A percentile compares a stretch with the other conserved stretches of the same genome.
Evolutionary conservation across 2,329 filamentous ascomycete species (phyloP).

Genomic region (Coniochaeta sp.): DNA sequence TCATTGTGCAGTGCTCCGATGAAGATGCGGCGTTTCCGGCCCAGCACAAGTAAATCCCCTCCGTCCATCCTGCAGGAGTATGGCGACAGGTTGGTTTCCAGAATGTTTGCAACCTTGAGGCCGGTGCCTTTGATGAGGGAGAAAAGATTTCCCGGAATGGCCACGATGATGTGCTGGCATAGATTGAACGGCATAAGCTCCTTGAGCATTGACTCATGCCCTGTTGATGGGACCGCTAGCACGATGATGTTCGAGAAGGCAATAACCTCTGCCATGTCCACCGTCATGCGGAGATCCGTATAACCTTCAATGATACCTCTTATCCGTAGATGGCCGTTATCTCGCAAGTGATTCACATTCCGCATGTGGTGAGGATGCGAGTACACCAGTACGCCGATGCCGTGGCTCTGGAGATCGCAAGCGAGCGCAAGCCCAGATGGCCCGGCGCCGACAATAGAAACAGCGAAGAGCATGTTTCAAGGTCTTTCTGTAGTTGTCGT

Average conservation of each 20-base stretch:
- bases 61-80: constrained; percentile 16
- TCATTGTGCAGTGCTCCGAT: neutral
- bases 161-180: constrained; percentile 12
- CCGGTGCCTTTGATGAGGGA: constrained; percentile 10
- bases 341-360: constrained; percentile 6
- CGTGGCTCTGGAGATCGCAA: constrained; percentile 9
- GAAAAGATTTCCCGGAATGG: constrained; percentile 16
- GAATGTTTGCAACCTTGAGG: constrained; percentile 11
- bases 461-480: neutral
- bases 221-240: constrained; percentile 13
- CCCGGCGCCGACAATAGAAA: constrained; percentile 13
- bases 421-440: constrained; percentile 13
- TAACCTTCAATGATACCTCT: constrained; percentile 10
- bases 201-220: constrained; percentile 10
- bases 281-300: constrained; percentile 6
- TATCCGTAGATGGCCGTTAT: neutral
- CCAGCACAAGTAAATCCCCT: constrained; percentile 11
- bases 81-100: constrained; percentile 16
- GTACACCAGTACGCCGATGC: constrained; percentile 12
- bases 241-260: constrained; percentile 14
- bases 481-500: neutral
- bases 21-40: constrained; percentile 7
- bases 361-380: constrained; percentile 12
- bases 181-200: constrained; percentile 7
- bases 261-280: constrained; percentile 13